A percentile compares a stretch with the other conserved stretches of the same genome.
Conservation (phyloP, 1,139 yeast genomes). For the Blastobotrys buckinghamii region DNA sequence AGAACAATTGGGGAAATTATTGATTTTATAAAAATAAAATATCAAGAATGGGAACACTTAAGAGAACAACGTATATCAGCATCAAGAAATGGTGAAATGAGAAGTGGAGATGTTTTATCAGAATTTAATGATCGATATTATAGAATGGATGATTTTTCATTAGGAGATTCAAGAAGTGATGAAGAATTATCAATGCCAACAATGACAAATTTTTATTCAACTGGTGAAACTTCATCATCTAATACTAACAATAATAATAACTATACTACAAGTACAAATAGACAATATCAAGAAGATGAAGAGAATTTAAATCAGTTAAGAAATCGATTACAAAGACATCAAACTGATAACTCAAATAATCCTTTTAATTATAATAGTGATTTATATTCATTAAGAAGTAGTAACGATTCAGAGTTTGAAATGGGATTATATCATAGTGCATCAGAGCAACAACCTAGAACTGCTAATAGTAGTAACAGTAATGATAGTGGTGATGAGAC, state of each 20-base stretch:
- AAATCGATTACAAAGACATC: neutral
- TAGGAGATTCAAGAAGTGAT: neutral
- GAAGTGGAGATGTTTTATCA: neutral
- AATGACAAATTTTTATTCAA: slow-evolving; percentile 6
- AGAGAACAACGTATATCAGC: neutral
- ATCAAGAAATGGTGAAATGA: neutral
- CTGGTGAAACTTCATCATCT: slow-evolving; percentile 6
- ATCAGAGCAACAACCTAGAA: neutral
- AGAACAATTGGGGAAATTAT: slow-evolving; percentile 11
- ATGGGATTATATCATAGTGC: neutral
- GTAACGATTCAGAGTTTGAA: neutral
- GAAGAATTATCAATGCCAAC: neutral
- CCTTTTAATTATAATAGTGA: neutral
- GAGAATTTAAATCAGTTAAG: neutral
- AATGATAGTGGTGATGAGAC: neutral
- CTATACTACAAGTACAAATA: too few species aligned
- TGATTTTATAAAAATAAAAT: slow-evolving; percentile 19
- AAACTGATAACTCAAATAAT: neutral
- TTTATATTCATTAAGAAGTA: neutral
- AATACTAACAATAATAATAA: neutral
- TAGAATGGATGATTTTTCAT: slow-evolving; percentile 1
- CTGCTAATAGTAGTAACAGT: neutral
- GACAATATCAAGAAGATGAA: neutral
- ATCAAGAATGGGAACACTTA: slow-evolving; percentile 17
- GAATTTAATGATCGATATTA: neutral